A percentile compares a stretch with the other conserved stretches of the same genome.
Conservation (phyloP, 345 rosid genomes). For the Clausena lansium region DNA sequence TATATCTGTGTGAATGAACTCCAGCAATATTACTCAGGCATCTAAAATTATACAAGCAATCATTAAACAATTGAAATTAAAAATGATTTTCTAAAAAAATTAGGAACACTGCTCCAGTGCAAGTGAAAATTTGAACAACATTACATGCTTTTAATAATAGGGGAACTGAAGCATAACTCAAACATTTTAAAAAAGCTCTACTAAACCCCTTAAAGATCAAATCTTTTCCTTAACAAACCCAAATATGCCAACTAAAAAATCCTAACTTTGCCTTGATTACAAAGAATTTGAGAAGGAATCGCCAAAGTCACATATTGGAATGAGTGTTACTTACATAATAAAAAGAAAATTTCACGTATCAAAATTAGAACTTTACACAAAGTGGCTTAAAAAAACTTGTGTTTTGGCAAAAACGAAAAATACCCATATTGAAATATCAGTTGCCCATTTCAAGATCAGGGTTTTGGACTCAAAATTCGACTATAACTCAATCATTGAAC, state of each 20-base stretch:
- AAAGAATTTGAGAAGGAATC: background rate
- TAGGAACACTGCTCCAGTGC: too few relatives aligned
- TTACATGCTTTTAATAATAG: too few relatives aligned
- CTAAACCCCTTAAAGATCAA: background rate
- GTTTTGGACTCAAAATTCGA: background rate
- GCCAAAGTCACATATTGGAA: background rate
- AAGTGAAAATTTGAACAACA: too few relatives aligned
- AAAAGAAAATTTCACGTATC: background rate
- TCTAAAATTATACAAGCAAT: too few relatives aligned
- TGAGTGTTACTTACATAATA: background rate
- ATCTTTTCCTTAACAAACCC: conserved; percentile 1
- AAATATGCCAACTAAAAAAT: background rate
- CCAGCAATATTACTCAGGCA: too few relatives aligned
- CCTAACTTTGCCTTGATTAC: background rate
- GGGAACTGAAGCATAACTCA: too few relatives aligned
- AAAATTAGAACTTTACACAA: background rate
- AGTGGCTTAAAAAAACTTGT: background rate
- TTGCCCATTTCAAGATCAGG: background rate
- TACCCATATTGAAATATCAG: background rate
- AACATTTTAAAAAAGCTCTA: background rate
- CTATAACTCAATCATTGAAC: background rate
- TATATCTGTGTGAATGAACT: too few relatives aligned
- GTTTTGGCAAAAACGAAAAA: background rate
- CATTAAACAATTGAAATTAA: too few relatives aligned
- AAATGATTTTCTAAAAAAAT: too few relatives aligned